Base-by-base conservation (phyloP, 1,284 basidiomycete genomes). In the Erythrobasidium hasegawianum region DNA sequence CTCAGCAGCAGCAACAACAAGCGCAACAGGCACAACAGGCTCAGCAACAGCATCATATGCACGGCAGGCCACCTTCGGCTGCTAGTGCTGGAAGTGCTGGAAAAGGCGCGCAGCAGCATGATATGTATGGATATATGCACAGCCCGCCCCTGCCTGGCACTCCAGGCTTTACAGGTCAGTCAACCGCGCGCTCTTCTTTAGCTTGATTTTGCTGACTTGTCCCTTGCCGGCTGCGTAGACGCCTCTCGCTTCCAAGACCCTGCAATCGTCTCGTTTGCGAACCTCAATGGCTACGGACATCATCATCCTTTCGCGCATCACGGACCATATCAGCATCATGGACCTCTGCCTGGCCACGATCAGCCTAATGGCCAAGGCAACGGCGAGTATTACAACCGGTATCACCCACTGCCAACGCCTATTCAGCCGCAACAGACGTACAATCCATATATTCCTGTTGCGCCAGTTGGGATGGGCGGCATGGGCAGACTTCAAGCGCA, bases 211-310 rank as follows among this genome's bases (percentile, higher is more conserved):
- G 22, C 45, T 47, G 45, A 47, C 45, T 47, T 24, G 5, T 33
- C 11, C 29, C 62, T 16, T 57, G 54, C 22, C 40, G 45, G 18
- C 45, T 57, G 13, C 24, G n/a, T 13, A 58, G 55, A 41, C n/a
- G 54, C 54, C 16, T 18, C 54, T 49, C 62, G 62, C 26, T 65
- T 65, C 47, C 62, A 65, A 58, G 62, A 65, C 41, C 62, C 62
- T 14, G 62, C 62, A 24, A 65, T 65, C 16, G 40, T 65, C 2
- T 65, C 62, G 2, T 65, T 57, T 24, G 56, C 62, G 10, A 47
- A 47, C 33, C 20, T 65, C 43, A 58, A 58, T 38, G 62, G 62
- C 9, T 65, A 50, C 56, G 62, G 27, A 27, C 62, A 65, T 29
- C 62, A 57, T 16, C 62, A 47, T 38, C 43, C 43, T 8, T 47